Base-by-base conservation (phyloP, 1,284 basidiomycete species). In the Trametes pubescens region DNA sequence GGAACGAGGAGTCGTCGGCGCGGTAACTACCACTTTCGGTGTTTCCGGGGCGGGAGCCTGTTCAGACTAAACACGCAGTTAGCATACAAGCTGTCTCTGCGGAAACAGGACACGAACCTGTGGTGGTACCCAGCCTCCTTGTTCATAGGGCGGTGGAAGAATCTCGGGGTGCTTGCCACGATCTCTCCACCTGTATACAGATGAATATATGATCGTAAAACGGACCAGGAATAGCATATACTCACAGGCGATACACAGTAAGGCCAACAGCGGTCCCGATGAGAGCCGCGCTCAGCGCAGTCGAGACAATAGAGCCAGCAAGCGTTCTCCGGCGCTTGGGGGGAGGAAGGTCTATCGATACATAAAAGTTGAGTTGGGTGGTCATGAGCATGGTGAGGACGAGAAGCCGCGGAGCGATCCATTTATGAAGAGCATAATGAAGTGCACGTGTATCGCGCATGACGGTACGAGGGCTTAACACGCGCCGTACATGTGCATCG, bases 201-300 rank as follows among this genome's bases (percentile, higher is more conserved):
- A 44, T 66, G 32, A 59, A 53, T 9, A 14, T 8, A 6, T 14
- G 43, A 29, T 53, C 29, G 48, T 34, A 2, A 60, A 9, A 38
- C 52, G 51, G 22, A 18, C 34, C 51, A 14, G 52, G 21, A 14
- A 34, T 48, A 10, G 54, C 49, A 57, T 40, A 40, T 44, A 82
- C 90, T 79, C 75, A 93, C 92, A 93, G 79, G 76, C 91, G 86
- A 79, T 92, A 93, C 51, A 92, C 90, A 54, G 91, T 92, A 67
- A 93, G 81, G 65, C 92, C 91, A 55, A 93, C 91, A 18, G 92
- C 92, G 38, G 90, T 89, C 64, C 91, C 91, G 65, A 93, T 90
- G 65, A 93, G 84, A 56, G 90, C 92, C 68, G 91, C 91, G 78
- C 84, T 91, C 76, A 93, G 80, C 62, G 91, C 91, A 37, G 90